Percentiles rank a stretch among this genome's conserved stretches.
Evolutionary conservation across 306 rosid species (phyloP).

Genomic region (Ceratonia siliqua): DNA sequence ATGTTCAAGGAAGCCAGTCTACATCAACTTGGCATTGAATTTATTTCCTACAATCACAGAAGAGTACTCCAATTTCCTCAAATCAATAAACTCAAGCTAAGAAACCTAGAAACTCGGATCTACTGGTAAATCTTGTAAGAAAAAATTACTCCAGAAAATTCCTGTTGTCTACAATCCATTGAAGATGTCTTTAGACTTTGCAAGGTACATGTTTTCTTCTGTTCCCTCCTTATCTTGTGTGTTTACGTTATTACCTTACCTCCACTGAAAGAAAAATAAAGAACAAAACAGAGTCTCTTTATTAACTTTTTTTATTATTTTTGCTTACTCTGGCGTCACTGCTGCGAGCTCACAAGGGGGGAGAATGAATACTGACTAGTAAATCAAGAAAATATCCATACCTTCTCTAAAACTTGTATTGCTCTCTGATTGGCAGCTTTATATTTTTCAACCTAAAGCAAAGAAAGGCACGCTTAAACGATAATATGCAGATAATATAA

Average conservation of each 20-base stretch:
- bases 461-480: conserved; percentile 5
- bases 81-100: neutral
- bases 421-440: conserved; percentile 73
- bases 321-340: neutral
- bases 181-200: neutral
- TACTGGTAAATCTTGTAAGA: neutral
- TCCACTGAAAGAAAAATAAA: neutral
- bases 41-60: neutral
- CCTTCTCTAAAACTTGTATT: conserved; percentile 72
- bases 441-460: conserved; percentile 61
- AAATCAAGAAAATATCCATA: conserved; percentile 29
- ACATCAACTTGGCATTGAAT: neutral
- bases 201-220: neutral
- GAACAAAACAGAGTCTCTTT: neutral
- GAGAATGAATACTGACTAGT: neutral
- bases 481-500: neutral
- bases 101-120: neutral
- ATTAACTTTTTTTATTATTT: neutral
- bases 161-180: neutral
- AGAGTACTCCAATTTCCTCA: neutral
- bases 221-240: neutral
- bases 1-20: neutral
- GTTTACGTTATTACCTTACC: neutral
- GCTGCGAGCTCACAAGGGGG: neutral
- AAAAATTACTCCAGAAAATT: neutral